Evolutionary conservation across 805 yeast species (phyloP), one percentile per base, ranked within the genome.

Genomic region (Zygoascus ofunaensis): DNA sequence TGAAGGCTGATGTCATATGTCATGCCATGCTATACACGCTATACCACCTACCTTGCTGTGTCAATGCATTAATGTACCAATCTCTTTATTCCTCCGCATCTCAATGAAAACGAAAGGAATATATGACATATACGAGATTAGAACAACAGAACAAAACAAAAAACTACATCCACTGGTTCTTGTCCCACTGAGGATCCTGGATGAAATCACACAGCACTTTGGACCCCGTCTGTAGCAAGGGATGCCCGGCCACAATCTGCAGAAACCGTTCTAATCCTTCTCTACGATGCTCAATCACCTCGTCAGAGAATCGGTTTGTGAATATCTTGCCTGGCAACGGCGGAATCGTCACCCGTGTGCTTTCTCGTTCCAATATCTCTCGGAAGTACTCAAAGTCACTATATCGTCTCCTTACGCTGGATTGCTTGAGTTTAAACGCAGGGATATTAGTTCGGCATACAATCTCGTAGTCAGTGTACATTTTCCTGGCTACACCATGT

Each of bases 401-500:
- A 67, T 87, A 90, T 40, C 97, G 66, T 54, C 98, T 73, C 49
- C 97, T 76, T 4, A 87, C 95, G 26, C 71, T 64, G 24, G 87
- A 77, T 34, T 62, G 62, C 42, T 79, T 69, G 49, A 76, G 73
- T 50, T 75, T 75, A 64, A 92, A 90, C 2, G 87, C 80, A 1
- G 97, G 97, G 45, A 92, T 77, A 63, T 92, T 90, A 20, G 97
- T 90, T 62, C 67, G 38, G 17, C 38, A 41, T 33, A 39, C 37
- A 19, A 90, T 77, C 62, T 89, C 97, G 63, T 90, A 90, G 63
- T 90, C 97, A 7, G 97, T 90, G 61, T 72, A 90, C 79, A 80
- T 77, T 23, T 77, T 73, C 26, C 78, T 64, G 19, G 82, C 74
- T 46, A 66, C 43, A 55, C 76, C 76, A 55, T 85, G 94, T 0